Percentiles rank a stretch among this genome's conserved stretches.
These are phyloP conservation scores for Rosa rugosa DNA, from an alignment of 306 rosid genomes.

Conservation along the genomic window DNA sequence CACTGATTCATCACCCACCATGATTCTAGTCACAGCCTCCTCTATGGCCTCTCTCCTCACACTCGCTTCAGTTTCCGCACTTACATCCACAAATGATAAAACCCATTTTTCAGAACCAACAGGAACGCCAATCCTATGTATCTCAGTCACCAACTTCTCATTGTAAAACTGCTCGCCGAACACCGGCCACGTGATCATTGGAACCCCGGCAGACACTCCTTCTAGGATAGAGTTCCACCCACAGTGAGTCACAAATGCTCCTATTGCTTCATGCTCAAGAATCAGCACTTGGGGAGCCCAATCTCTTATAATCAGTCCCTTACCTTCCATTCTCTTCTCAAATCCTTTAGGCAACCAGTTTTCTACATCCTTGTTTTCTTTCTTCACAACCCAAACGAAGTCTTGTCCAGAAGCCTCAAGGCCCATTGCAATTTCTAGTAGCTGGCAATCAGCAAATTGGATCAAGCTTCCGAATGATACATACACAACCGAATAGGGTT, in stretches of 20 bases:
- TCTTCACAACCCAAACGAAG: conserved; percentile 47
- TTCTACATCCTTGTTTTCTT: conserved; percentile 8
- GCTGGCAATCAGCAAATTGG: conserved; percentile 27
- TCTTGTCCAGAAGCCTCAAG: conserved; percentile 45
- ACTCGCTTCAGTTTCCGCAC: conserved; percentile 18
- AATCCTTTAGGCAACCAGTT: conserved; percentile 29
- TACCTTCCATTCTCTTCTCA: conserved; percentile 36
- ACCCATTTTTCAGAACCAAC: conserved; percentile 36
- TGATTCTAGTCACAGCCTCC: conserved; percentile 25
- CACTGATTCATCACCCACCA: conserved; percentile 37
- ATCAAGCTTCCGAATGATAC: conserved; percentile 41
- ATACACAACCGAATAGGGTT: conserved; percentile 44
- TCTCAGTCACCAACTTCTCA: conserved; percentile 37
- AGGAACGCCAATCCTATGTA: conserved; percentile 22
- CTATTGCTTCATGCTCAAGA: conserved; percentile 36
- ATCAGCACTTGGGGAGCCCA: conserved; percentile 50
- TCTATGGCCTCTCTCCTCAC: conserved; percentile 20
- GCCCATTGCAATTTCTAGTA: conserved; percentile 45
- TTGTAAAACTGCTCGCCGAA: conserved; percentile 37
- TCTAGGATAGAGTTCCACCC: conserved; percentile 30
- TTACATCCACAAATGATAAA: conserved; percentile 6
- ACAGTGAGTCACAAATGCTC: conserved; percentile 32
- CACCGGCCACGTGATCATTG: conserved; percentile 51
- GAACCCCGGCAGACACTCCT: conserved; percentile 35
- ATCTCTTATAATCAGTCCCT: conserved; percentile 43